phyloP scores from a whole-genome alignment of 2,329 filamentous ascomycete species.

The Alternaria sp. region DNA sequence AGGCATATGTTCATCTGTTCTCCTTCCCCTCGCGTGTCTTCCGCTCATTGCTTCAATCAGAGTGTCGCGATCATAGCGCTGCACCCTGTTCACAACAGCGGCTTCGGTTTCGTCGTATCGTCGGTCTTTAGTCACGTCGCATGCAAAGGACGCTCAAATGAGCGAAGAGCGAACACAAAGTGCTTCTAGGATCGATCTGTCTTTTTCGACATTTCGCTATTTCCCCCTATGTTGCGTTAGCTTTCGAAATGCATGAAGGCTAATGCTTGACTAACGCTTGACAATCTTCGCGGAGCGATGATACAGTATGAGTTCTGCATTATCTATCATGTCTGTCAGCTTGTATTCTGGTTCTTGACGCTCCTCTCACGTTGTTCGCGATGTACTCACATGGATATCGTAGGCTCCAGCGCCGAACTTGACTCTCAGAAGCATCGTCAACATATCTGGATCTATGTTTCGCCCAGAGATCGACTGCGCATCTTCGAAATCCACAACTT shows the following conservation, averaged over 20 bases:
- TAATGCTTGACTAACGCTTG: conserved; percentile 8
- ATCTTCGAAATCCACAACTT: not conserved
- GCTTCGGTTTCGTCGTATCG: too few relatives aligned
- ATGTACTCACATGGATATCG: conserved; percentile 7
- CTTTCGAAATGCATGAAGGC: too few relatives aligned
- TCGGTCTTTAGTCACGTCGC: too few relatives aligned
- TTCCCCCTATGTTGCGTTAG: conserved; percentile 2
- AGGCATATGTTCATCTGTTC: too few relatives aligned
- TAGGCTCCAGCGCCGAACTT: conserved; percentile 20
- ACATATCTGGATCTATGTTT: conserved; percentile 18
- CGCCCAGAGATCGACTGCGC: conserved; percentile 17
- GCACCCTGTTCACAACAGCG: too few relatives aligned
- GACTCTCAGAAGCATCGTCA: conserved; percentile 14
- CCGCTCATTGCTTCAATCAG: too few relatives aligned
- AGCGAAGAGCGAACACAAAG: too few relatives aligned
- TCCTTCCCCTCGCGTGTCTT: too few relatives aligned
- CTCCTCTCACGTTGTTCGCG: not conserved
- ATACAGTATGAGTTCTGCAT: conserved; percentile 22
- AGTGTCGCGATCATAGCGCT: too few relatives aligned
- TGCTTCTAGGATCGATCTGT: not conserved
- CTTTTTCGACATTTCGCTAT: conserved; percentile 12
- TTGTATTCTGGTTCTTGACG: not conserved
- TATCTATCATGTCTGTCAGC: conserved; percentile 1
- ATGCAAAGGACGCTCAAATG: too few relatives aligned
- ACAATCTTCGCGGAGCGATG: conserved; percentile 17